A percentile compares a stretch with the other conserved stretches of the same genome.
Evolutionary conservation across 1,284 basidiomycete genomes (phyloP).

Genomic region (Apiotrichum gamsii): DNA sequence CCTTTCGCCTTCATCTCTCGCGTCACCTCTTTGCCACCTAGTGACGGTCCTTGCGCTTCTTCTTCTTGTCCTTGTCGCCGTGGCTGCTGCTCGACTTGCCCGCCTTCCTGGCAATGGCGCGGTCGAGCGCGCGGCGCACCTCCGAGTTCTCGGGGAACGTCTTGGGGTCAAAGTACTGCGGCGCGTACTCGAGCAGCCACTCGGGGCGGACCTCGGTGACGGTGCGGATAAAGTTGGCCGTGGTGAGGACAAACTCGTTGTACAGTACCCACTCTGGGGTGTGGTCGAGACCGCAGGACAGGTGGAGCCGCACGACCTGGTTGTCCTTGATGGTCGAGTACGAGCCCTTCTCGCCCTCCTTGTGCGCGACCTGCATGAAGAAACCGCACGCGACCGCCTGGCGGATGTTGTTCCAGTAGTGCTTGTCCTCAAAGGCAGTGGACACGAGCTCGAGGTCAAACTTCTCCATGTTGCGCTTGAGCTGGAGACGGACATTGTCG

Average conservation of each 20-base stretch:
- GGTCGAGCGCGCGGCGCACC: constrained; percentile 35
- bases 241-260: constrained; percentile 96
- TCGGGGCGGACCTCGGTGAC: constrained; percentile 83
- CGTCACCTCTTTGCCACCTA: too few relatives aligned
- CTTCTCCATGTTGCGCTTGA: constrained; percentile 88
- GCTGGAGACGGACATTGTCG: constrained; percentile 89
- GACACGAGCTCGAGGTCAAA: constrained; percentile 75
- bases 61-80: constrained; percentile 24
- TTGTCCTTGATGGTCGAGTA: constrained; percentile 92
- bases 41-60: constrained; percentile 29
- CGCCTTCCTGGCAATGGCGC: constrained; percentile 29
- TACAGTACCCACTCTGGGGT: constrained; percentile 96
- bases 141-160: constrained; percentile 42
- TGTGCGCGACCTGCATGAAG: constrained; percentile 98
- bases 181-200: constrained; percentile 82
- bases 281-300: constrained; percentile 85
- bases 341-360: constrained; percentile 80
- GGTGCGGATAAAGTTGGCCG: constrained; percentile 77
- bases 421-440: constrained; percentile 65
- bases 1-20: too few relatives aligned
- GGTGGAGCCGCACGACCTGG: constrained; percentile 85
- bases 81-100: constrained; percentile 17
- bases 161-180: constrained; percentile 58
- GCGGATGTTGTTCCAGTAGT: constrained; percentile 72
- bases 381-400: constrained; percentile 85